Percentiles rank a stretch among this genome's conserved stretches.
Conservation (phyloP, 345 rosid species). For the thale cress (Arabidopsis thaliana) region TAIR10.1 NC_003076.8:6178501-6179000, state of each 20-base stretch:
- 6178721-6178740: conserved; percentile 97
- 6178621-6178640: not conserved
- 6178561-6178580: conserved; percentile 90
- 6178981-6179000: conserved; percentile 71
- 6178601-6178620: conserved; percentile 14
- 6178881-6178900: conserved; percentile 94
- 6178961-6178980: conserved; percentile 77
- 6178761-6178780: conserved; percentile 7
- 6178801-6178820: not conserved
- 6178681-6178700: conserved; percentile 96
- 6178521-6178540: conserved; percentile 78
- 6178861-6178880: conserved; percentile 97
- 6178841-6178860: conserved; percentile 92
- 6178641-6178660: not conserved
- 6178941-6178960: conserved; percentile 85
- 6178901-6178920: conserved; percentile 82
- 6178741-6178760: conserved; percentile 8
- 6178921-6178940: conserved; percentile 83
- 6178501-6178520: conserved; percentile 42
- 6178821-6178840: conserved; percentile 95
- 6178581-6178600: conserved; percentile 97
- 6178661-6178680: conserved; percentile 41
- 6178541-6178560: conserved; percentile 82
- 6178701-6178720: conserved; percentile 93
- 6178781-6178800: conserved; percentile 6